Conservation (phyloP, 2,329 filamentous ascomycete species). For the Hypoxylon sp. region DNA sequence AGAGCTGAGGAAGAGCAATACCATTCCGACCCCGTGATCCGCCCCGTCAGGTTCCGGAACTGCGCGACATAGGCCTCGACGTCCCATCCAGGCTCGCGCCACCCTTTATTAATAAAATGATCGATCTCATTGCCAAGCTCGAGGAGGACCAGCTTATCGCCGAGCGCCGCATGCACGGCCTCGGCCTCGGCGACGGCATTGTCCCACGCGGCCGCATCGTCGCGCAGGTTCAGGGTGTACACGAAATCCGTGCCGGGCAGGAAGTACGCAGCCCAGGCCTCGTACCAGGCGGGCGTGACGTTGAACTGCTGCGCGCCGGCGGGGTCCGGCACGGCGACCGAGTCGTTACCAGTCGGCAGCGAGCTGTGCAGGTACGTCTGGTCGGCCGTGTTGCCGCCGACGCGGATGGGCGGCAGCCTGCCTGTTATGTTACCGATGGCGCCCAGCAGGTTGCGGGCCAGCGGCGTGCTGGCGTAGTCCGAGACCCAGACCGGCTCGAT, state of each 20-base stretch:
- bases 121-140: conserved; percentile 51
- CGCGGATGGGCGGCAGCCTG: conserved; percentile 45
- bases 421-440: conserved; percentile 43
- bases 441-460: conserved; percentile 41
- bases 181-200: conserved; percentile 44
- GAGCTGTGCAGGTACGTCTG: conserved; percentile 44
- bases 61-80: conserved; percentile 44
- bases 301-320: conserved; percentile 41
- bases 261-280: conserved; percentile 46
- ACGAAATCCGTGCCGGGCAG: conserved; percentile 44
- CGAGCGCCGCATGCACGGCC: conserved; percentile 43
- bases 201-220: conserved; percentile 43
- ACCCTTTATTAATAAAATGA: conserved; percentile 48
- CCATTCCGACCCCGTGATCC: conserved; percentile 44
- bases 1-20: too few species aligned
- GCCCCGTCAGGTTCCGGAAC: conserved; percentile 45
- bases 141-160: conserved; percentile 42
- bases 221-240: conserved; percentile 47
- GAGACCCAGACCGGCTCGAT: conserved; percentile 48
- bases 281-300: conserved; percentile 46
- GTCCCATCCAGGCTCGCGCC: conserved; percentile 44
- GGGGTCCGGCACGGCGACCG: conserved; percentile 40
- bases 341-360: conserved; percentile 41
- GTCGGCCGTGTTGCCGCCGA: conserved; percentile 49
- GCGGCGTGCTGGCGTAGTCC: conserved; percentile 42